Percentiles rank a stretch among this genome's conserved stretches.
phyloP scores from a whole-genome alignment of 1,284 basidiomycete genomes.

The Macrocystidia cucumis region DNA sequence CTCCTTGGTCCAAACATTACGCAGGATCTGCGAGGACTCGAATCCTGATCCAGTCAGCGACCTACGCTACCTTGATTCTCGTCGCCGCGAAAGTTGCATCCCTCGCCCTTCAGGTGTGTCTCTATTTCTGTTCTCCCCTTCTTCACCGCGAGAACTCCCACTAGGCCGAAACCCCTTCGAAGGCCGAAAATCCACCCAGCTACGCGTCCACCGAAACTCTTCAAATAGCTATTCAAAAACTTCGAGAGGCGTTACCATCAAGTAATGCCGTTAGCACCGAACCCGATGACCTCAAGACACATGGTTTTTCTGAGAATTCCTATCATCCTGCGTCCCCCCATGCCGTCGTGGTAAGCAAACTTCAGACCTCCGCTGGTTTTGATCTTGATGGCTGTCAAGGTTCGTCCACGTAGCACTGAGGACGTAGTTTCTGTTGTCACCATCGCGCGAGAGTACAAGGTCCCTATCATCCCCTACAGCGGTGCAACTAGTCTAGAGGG shows the following conservation, averaged over 20 bases:
- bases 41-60: constrained; percentile 22
- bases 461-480: constrained; percentile 70
- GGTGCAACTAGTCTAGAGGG: constrained; percentile 74
- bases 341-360: constrained; percentile 52
- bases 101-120: constrained; percentile 16
- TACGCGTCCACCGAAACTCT: constrained; percentile 44
- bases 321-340: constrained; percentile 62
- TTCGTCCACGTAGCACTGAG: constrained; percentile 51
- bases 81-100: constrained; percentile 19
- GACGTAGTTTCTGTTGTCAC: constrained; percentile 68
- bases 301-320: constrained; percentile 63
- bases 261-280: constrained; percentile 41
- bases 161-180: too few relatives aligned
- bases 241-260: constrained; percentile 38
- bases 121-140: constrained; percentile 18
- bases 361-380: constrained; percentile 44
- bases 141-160: too few relatives aligned
- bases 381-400: constrained; percentile 28
- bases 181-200: too few relatives aligned
- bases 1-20: constrained; percentile 31
- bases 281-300: constrained; percentile 36
- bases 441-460: constrained; percentile 53
- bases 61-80: constrained; percentile 27
- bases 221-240: constrained; percentile 44
- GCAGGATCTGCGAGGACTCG: constrained; percentile 20